phyloP scores from a whole-genome alignment of 1,284 basidiomycete species.

The Ustilago bromivora region DNA sequence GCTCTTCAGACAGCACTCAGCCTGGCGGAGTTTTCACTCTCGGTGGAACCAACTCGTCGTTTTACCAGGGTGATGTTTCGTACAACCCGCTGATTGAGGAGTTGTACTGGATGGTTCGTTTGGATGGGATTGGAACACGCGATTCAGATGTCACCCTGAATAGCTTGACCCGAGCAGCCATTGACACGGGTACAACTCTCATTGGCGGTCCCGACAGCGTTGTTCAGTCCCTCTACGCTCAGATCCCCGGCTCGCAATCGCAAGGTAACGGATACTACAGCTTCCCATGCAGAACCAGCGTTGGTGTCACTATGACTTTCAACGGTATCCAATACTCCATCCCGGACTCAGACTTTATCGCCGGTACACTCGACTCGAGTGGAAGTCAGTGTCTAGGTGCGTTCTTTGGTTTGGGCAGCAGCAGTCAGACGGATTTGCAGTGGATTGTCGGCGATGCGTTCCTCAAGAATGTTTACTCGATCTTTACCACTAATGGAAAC shows the following conservation, averaged over 20 bases:
- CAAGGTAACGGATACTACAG: constrained; percentile 60
- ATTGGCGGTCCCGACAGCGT: constrained; percentile 60
- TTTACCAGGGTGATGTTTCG: constrained; percentile 56
- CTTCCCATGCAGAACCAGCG: constrained; percentile 52
- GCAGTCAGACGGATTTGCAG: constrained; percentile 33
- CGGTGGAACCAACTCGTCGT: constrained; percentile 50
- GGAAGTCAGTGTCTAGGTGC: constrained; percentile 58
- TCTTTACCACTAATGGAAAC: constrained; percentile 41
- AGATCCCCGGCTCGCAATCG: constrained; percentile 46
- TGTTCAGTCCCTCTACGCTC: constrained; percentile 50
- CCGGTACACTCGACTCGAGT: constrained; percentile 26
- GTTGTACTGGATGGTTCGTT: constrained; percentile 57
- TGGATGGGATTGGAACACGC: constrained; percentile 45
- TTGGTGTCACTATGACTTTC: constrained; percentile 60
- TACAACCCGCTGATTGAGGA: constrained; percentile 48
- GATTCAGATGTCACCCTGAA: constrained; percentile 30
- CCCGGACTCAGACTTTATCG: constrained; percentile 47
- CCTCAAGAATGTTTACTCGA: constrained; percentile 62
- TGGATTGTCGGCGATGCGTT: constrained; percentile 67
- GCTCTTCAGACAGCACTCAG: constrained; percentile 12
- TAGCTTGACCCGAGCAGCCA: constrained; percentile 47
- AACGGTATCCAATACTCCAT: constrained; percentile 53
- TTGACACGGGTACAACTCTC: constrained; percentile 67
- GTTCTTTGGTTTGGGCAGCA: constrained; percentile 56
- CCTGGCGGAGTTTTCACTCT: constrained; percentile 61